A percentile compares a stretch with the other conserved stretches of the same genome.
These are phyloP conservation scores for Colletotrichum sp. DNA, from an alignment of 2,329 filamentous ascomycete genomes.

Conservation along the genomic window DNA sequence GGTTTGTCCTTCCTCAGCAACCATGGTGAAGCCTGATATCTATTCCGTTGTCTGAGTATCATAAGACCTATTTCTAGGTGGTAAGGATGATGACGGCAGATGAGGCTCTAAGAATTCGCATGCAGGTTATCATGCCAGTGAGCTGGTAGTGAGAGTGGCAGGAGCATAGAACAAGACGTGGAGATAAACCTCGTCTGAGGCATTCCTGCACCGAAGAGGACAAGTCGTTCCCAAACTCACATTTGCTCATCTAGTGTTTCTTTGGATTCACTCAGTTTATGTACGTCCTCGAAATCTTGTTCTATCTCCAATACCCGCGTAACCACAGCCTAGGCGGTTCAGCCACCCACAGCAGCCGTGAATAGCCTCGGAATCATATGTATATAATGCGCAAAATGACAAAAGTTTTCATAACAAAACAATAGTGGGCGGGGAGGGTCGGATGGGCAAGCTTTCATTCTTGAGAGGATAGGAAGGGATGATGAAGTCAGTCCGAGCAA, in stretches of 20 bases:
- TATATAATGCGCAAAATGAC: background rate
- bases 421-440: no score
- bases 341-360: accelerated
- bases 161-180: background rate
- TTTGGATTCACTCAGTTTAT: background rate
- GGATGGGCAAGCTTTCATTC: no score
- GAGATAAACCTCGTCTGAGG: background rate
- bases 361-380: background rate
- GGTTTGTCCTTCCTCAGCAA: background rate
- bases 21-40: background rate
- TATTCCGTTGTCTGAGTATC: background rate
- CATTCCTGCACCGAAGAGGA: background rate
- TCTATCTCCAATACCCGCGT: background rate
- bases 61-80: background rate
- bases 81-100: background rate
- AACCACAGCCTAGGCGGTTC: background rate
- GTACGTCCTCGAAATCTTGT: accelerated
- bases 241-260: background rate
- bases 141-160: background rate
- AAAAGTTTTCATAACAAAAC: no score
- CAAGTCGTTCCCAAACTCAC: accelerated
- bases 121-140: background rate
- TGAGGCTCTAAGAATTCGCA: background rate
- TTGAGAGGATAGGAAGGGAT: background rate
- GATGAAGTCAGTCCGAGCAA: background rate